These are phyloP conservation scores for Exophiala alcalophila DNA, from an alignment of 2,329 filamentous ascomycete species.

Conservation along the genomic window DNA sequence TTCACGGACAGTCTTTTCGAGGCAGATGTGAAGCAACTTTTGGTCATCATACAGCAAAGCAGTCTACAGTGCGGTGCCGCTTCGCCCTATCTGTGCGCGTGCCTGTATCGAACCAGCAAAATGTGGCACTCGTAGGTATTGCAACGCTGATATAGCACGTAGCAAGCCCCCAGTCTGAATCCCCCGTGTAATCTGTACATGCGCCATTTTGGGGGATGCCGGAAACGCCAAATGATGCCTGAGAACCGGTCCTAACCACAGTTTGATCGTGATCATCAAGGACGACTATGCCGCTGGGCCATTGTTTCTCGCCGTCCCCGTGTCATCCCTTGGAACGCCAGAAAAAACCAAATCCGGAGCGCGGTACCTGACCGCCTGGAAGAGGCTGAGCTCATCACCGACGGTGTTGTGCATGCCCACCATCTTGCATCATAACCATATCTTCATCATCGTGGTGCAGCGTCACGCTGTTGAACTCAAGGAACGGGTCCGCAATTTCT, in stretches of 20 bases:
- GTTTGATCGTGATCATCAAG: constrained; percentile 5
- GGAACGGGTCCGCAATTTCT: constrained; percentile 84
- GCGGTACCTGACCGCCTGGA: not conserved
- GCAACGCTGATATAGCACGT: constrained; percentile 8
- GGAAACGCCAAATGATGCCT: constrained; percentile 18
- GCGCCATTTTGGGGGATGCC: constrained; percentile 15
- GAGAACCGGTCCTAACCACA: constrained; percentile 2
- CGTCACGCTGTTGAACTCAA: constrained; percentile 98
- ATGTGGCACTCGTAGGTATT: no score
- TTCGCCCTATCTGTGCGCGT: no score
- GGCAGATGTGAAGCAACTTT: no score
- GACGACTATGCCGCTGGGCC: constrained; percentile 3
- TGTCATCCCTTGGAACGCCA: constrained; percentile 13
- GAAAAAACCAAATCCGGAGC: not conserved
- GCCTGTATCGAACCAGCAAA: no score
- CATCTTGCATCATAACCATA: constrained; percentile 25
- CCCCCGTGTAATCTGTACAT: constrained; percentile 27
- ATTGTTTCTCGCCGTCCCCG: constrained; percentile 1
- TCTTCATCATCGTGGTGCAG: constrained; percentile 94
- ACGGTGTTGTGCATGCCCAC: constrained; percentile 18
- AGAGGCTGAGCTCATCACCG: constrained; percentile 15
- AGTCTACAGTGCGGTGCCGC: no score
- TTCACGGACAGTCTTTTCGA: no score
- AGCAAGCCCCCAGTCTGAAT: constrained; percentile 5
- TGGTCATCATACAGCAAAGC: no score